Conservation (phyloP, 2,329 filamentous ascomycete genomes). For the Conoideocrella luteorostrata region DNA sequence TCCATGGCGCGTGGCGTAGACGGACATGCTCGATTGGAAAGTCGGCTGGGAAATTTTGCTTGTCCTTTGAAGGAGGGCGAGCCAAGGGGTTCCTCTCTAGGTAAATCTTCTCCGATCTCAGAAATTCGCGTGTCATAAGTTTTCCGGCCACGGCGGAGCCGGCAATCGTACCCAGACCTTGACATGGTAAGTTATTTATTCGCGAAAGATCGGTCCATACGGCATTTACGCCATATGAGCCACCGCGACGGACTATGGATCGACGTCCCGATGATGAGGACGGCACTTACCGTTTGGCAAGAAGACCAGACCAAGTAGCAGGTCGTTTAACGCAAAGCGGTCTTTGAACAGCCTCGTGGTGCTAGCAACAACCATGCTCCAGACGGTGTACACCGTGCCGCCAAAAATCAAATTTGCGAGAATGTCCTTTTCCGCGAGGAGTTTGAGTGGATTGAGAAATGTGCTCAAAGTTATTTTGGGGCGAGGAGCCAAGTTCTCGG, state of each 20-base stretch:
- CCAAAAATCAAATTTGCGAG: conserved; percentile 36
- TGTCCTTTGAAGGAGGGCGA: conserved; percentile 6
- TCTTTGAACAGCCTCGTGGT: conserved; percentile 30
- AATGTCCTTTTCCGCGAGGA: conserved; percentile 36
- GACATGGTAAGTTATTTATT: no score
- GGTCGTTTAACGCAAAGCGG: conserved; percentile 17
- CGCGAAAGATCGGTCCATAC: no score
- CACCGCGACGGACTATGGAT: no score
- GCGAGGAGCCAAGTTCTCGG: not conserved
- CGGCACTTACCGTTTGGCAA: conserved; percentile 19
- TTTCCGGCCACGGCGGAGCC: conserved; percentile 34
- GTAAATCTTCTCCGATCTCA: conserved; percentile 19
- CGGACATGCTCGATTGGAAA: conserved; percentile 38
- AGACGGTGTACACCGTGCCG: conserved; percentile 29
- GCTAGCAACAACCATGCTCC: conserved; percentile 38
- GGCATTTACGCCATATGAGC: no score
- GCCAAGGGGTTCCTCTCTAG: conserved; percentile 16
- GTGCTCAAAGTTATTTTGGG: conserved; percentile 21
- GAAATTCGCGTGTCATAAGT: conserved; percentile 34
- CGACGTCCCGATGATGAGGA: no score
- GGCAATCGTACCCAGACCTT: conserved; percentile 20
- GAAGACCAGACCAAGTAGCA: conserved; percentile 19
- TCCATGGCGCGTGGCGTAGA: conserved; percentile 33
- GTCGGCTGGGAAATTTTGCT: conserved; percentile 20
- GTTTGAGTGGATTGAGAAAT: conserved; percentile 28